Percentiles rank a stretch among this genome's conserved stretches.
Evolutionary conservation across 805 yeast genomes (phyloP).

Genomic region (Ogataea polymorpha): DNA sequence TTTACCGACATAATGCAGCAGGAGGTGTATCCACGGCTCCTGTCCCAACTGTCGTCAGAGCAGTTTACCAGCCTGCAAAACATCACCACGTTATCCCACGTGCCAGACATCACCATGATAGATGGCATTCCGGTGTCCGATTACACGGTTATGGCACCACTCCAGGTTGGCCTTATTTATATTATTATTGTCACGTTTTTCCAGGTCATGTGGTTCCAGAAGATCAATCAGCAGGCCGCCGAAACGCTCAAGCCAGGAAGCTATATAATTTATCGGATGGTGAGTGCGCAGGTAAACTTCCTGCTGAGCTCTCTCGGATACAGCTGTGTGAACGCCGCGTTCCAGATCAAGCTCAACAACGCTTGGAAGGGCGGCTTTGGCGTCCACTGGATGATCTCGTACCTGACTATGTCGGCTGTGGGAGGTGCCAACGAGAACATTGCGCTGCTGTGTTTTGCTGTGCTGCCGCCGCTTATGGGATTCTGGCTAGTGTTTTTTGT

Average conservation of each 20-base stretch:
- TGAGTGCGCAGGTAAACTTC: slow-evolving; percentile 49
- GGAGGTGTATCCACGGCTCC: slow-evolving; percentile 25
- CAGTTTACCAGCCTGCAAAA: slow-evolving; percentile 21
- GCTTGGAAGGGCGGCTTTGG: slow-evolving; percentile 68
- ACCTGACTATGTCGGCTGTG: slow-evolving; percentile 67
- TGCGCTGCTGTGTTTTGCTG: slow-evolving; percentile 47
- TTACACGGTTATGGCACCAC: slow-evolving; percentile 57
- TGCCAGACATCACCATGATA: slow-evolving; percentile 20
- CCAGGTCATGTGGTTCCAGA: slow-evolving; percentile 58
- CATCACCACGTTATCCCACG: slow-evolving; percentile 18
- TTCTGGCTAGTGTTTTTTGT: slow-evolving; percentile 75
- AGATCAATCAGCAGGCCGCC: slow-evolving; percentile 49
- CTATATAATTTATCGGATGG: slow-evolving; percentile 50
- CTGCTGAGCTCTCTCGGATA: slow-evolving; percentile 57
- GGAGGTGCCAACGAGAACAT: slow-evolving; percentile 73
- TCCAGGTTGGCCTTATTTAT: slow-evolving; percentile 74
- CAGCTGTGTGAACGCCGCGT: slow-evolving; percentile 61
- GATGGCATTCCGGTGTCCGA: slow-evolving; percentile 53
- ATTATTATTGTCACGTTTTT: slow-evolving; percentile 70
- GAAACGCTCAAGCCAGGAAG: slow-evolving; percentile 40
- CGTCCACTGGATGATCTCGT: slow-evolving; percentile 69
- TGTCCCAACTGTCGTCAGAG: slow-evolving; percentile 28
- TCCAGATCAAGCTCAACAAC: slow-evolving; percentile 56
- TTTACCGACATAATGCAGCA: slow-evolving; percentile 24
- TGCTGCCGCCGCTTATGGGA: slow-evolving; percentile 63